These are phyloP conservation scores for Coriaria nepalensis DNA, from an alignment of 306 rosid species.

Conservation along the genomic window DNA sequence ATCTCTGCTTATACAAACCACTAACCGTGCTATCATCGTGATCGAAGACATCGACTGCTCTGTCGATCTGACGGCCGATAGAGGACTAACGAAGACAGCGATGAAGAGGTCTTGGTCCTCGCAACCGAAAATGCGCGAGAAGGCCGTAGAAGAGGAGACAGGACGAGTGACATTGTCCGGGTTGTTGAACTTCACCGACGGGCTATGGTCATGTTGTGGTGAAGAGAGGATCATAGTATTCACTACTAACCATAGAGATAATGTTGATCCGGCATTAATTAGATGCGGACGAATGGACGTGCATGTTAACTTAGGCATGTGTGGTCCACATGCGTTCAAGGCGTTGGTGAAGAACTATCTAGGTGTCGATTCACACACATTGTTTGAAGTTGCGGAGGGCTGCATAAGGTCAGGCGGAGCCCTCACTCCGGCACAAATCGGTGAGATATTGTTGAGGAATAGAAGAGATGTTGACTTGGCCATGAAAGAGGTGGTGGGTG, in stretches of 20 bases:
- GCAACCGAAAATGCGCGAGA: conserved; percentile 10
- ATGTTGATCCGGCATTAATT: conserved; percentile 67
- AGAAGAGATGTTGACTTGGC: conserved; percentile 45
- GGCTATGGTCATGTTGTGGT: conserved; percentile 82
- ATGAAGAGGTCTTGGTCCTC: conserved; percentile 2
- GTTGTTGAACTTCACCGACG: conserved; percentile 68
- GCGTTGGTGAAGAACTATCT: conserved; percentile 48
- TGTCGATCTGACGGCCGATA: conserved; percentile 60
- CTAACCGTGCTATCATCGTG: conserved; percentile 70
- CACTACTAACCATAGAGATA: conserved; percentile 59
- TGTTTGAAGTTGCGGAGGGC: conserved; percentile 50
- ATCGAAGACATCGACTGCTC: conserved; percentile 85
- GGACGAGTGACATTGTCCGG: conserved; percentile 76
- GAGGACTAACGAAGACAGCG: conserved; percentile 21
- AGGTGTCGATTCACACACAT: conserved; percentile 35
- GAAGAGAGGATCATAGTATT: conserved; percentile 73
- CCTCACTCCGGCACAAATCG: conserved; percentile 74
- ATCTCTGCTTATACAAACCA: conserved; percentile 61
- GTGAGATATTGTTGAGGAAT: conserved; percentile 62
- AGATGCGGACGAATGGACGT: conserved; percentile 88
- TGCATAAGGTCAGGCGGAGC: conserved; percentile 54
- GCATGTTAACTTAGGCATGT: conserved; percentile 63
- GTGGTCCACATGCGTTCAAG: conserved; percentile 60
- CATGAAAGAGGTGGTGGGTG: conserved; percentile 50
- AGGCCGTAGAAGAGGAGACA: conserved; percentile 22